phyloP scores from a whole-genome alignment of 2,329 filamentous ascomycete genomes.

The Nigrospora sphaerica region DNA sequence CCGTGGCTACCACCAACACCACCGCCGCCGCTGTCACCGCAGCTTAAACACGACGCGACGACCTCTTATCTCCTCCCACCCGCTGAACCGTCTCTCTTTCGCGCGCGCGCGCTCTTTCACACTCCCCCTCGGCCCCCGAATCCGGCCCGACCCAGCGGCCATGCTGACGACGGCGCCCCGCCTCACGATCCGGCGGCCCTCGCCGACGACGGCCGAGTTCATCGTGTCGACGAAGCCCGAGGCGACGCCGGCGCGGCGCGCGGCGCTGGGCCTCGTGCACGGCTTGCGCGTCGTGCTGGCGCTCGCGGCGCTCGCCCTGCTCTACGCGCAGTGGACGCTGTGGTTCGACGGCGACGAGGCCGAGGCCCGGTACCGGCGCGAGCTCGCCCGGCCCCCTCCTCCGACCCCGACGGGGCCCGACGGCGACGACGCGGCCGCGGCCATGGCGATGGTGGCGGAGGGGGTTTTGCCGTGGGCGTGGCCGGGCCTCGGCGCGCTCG shows the following conservation, averaged over 20 bases:
- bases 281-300: conserved; percentile 33
- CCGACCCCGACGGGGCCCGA: conserved; percentile 4
- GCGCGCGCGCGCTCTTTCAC: too few relatives aligned
- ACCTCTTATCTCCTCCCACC: too few relatives aligned
- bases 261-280: conserved; percentile 36
- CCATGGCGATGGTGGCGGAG: not conserved
- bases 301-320: conserved; percentile 36
- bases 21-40: too few relatives aligned
- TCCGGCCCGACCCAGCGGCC: conserved; percentile 5
- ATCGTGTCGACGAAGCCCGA: conserved; percentile 75
- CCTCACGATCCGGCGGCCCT: conserved; percentile 60
- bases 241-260: conserved; percentile 37
- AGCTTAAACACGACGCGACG: too few relatives aligned
- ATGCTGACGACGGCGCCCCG: conserved; percentile 59
- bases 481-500: conserved; percentile 8
- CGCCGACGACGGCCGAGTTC: conserved; percentile 86
- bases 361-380: too few relatives aligned
- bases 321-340: conserved; percentile 40
- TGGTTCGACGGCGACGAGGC: conserved; percentile 15
- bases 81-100: too few relatives aligned
- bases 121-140: too few relatives aligned
- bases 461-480: conserved; percentile 3
- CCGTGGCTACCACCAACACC: too few relatives aligned
- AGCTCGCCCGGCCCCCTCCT: not conserved
- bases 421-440: conserved; percentile 2